Evolutionary conservation across 108 stramenopile genomes (phyloP), one percentile per base, ranked within the genome.

Genomic region (Stephanodiscus triporus): DNA sequence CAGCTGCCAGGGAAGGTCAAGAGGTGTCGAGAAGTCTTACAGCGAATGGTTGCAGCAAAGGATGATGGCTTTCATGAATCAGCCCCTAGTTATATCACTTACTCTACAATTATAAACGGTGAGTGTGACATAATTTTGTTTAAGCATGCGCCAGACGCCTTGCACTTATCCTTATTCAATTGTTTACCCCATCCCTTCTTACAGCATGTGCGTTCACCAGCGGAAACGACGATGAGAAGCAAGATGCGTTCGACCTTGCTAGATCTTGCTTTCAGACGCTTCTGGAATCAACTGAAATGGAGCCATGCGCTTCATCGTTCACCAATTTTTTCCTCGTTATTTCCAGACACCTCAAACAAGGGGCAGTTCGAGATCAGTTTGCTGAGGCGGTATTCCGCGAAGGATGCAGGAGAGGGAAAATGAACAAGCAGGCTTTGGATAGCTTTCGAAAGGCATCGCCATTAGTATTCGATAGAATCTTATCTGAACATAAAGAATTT

Each of bases 61-160:
- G 67, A 62, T 13, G 27, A 56, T 51, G 78, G 78, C 13, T 72
- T 72, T 61, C n/a, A 60, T 49, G 72, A 79, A 13, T 72, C 72
- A 19, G 61, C 78, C 32, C 78, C 78, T 10, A 73, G 66, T 17
- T 62, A 45, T 45, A 51, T 79, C 9, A 79, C 78, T 26, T 79
- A 73, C 56, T 73, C 71, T 10, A 79, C 78, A 2, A 73, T 79
- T 50, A 22, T 79, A 36, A 79, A 79, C 54, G 71, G 78, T 79
- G 43, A 54, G 77, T 72, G 6, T 11, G 38, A 20, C 13, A 48
- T 13, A 0, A 13, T 11, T 37, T 36, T 50, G 53, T 22, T 55
- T 48, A 37, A 29, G 11, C 30, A 34, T 19, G 14, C 7, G 10
- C 26, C 55, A 29, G n/a, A 5, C 26, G 10, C 42, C 3, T 34